Base-by-base conservation (phyloP, 176 grass and related monocot genomes). In the Avena eriantha region DNA sequence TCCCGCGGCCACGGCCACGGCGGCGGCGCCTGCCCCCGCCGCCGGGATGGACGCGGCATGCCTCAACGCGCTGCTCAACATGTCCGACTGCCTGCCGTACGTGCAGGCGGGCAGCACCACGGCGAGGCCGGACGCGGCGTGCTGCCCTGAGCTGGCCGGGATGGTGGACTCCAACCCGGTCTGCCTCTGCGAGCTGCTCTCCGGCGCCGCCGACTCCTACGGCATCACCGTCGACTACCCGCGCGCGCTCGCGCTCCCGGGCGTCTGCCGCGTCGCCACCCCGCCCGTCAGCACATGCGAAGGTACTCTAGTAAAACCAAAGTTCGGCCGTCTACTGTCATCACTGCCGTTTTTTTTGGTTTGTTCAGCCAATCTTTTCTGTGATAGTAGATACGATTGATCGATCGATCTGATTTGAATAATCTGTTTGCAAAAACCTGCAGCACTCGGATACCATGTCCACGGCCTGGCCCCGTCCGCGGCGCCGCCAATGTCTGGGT, bases 101-200 rank as follows among this genome's bases (percentile, higher is more conserved):
- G 95, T 95, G 22, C 54, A 58, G 77, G 56, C 68, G 33, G 95
- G 95, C 36, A 98, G 95, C 93, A 79, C 74, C 7, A 46, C 72
- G 63, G 84, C 80, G 50, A 50, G 71, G 17, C 93, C 95, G 6
- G 95, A 93, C 77, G 78, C 82, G 81, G 50, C 84, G 18, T 98
- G 93, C 88, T 98, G 96, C 90, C 93, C 91, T 15, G 96, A 95
- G 91, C 73, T 98, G 48, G 96, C 96, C 9, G 91, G 90, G 13
- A 43, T 98, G 66, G 78, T 93, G 34, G 93, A 45, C 8, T 89
- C 93, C 23, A 83, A 95, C 68, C 93, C 96, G 7, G 31, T 95
- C 63, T 98, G 96, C 88, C 91, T 98, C 86, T 98, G 96, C 83
- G 75, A 89, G 84, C 86, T 98, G 54, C 90, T 98, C 87, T 83